Percentiles rank a stretch among this genome's conserved stretches.
phyloP scores from a whole-genome alignment of 805 yeast genomes.

The Candida broadrunensis region DNA sequence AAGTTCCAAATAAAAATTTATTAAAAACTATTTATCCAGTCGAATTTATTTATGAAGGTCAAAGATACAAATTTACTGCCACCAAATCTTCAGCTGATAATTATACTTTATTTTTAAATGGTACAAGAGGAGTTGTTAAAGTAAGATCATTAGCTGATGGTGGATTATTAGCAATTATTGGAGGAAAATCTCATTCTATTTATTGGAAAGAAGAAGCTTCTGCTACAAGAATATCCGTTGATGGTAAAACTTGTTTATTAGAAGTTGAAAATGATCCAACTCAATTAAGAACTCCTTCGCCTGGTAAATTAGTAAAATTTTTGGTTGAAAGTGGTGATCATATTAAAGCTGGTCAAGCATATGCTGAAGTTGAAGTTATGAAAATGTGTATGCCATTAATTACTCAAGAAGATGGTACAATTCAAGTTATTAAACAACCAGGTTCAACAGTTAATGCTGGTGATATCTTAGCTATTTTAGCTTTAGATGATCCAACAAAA shows the following conservation, averaged over 20 bases:
- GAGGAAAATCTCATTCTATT: conserved; percentile 90
- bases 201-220: conserved; percentile 98
- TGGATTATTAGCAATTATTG: conserved; percentile 82
- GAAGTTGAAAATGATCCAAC: conserved; percentile 98
- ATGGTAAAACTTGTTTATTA: conserved; percentile 88
- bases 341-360: conserved; percentile 85
- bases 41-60: conserved; percentile 94
- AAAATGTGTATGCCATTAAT: conserved; percentile 98
- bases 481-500: conserved; percentile 94
- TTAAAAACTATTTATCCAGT: conserved; percentile 87
- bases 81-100: conserved; percentile 85
- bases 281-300: conserved; percentile 97
- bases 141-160: conserved; percentile 92
- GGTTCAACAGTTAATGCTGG: conserved; percentile 97
- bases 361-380: conserved; percentile 99
- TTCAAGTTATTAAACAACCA: conserved; percentile 93
- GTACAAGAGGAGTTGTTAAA: conserved; percentile 84
- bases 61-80: conserved; percentile 90
- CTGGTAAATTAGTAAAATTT: conserved; percentile 94
- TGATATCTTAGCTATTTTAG: conserved; percentile 91
- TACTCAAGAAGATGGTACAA: conserved; percentile 90
- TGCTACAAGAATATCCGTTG: conserved; percentile 92
- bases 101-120: conserved; percentile 89
- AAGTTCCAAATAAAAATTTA: conserved; percentile 79
- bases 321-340: conserved; percentile 96